Conservation (phyloP, 2,329 filamentous ascomycete species). For the Colletotrichum sansevieriae region DNA sequence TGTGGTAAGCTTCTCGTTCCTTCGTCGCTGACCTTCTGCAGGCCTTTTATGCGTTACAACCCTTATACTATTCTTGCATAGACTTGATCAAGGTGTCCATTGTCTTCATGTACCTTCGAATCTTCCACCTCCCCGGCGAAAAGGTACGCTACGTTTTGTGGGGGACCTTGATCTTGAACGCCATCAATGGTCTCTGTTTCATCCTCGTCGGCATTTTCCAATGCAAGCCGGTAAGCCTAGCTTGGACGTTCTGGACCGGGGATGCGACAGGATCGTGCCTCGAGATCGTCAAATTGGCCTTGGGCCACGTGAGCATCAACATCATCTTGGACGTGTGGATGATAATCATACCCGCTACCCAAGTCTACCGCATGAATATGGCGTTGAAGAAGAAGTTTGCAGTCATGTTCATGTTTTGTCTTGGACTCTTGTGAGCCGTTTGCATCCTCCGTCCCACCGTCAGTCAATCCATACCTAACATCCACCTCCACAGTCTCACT, state of each 20-base stretch:
- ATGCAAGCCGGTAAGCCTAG: slow-evolving; percentile 23
- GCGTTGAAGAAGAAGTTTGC: slow-evolving; percentile 26
- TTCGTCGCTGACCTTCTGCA: not conserved
- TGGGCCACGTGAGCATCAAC: slow-evolving; percentile 27
- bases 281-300: not conserved
- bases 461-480: not conserved
- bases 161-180: slow-evolving; percentile 8
- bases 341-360: slow-evolving; percentile 18
- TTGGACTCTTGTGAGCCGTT: slow-evolving; percentile 30
- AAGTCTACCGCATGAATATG: slow-evolving; percentile 30
- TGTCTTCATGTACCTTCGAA: slow-evolving; percentile 37
- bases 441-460: accelerated
- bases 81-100: slow-evolving; percentile 36
- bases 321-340: slow-evolving; percentile 34
- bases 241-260: slow-evolving; percentile 30
- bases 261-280: slow-evolving; percentile 25
- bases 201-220: slow-evolving; percentile 19
- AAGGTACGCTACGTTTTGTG: slow-evolving; percentile 29
- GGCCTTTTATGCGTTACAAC: slow-evolving; percentile 25
- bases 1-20: not conserved
- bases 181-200: slow-evolving; percentile 18
- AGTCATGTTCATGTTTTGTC: slow-evolving; percentile 29
- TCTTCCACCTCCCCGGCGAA: slow-evolving; percentile 33
- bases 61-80: slow-evolving; percentile 26
- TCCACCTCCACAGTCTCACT: not conserved